These are phyloP conservation scores for Magnaporthiopsis incrustans DNA, from an alignment of 2,329 filamentous ascomycete genomes.

Conservation along the genomic window DNA sequence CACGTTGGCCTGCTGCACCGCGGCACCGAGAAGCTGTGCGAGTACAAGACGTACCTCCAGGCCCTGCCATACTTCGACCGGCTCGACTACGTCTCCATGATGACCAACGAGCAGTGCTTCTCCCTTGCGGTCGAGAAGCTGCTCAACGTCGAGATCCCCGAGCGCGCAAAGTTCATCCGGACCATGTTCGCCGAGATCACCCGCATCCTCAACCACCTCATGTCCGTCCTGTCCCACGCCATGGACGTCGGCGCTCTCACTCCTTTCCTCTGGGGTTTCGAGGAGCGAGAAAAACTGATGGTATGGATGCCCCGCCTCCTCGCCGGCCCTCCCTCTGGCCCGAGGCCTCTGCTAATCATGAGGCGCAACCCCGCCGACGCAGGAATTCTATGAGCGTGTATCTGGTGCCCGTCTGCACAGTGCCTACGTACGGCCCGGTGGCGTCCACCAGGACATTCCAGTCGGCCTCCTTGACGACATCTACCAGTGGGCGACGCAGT, in stretches of 20 bases:
- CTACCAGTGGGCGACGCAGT: slow-evolving; percentile 99
- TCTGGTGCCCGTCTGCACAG: slow-evolving; percentile 96
- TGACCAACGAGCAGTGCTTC: slow-evolving; percentile 99
- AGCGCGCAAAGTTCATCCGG: slow-evolving; percentile 92
- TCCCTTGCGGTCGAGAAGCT: slow-evolving; percentile 95
- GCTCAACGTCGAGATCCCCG: slow-evolving; percentile 90
- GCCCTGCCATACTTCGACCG: slow-evolving; percentile 98
- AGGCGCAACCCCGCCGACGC: not conserved
- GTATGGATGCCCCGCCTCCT: slow-evolving; percentile 56
- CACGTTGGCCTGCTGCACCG: slow-evolving; percentile 95
- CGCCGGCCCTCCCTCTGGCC: not conserved
- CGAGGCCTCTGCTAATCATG: not conserved
- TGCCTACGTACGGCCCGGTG: slow-evolving; percentile 92
- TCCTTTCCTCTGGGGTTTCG: slow-evolving; percentile 98
- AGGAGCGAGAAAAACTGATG: slow-evolving; percentile 99
- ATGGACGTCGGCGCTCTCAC: slow-evolving; percentile 99
- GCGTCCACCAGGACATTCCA: slow-evolving; percentile 92
- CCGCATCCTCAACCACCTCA: slow-evolving; percentile 89
- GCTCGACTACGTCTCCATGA: slow-evolving; percentile 99
- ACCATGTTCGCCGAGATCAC: slow-evolving; percentile 96
- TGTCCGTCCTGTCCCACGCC: slow-evolving; percentile 94
- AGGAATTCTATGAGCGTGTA: slow-evolving; percentile 99
- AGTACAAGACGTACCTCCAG: slow-evolving; percentile 99
- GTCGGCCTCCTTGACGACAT: slow-evolving; percentile 94
- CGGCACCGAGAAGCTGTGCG: slow-evolving; percentile 98